These are phyloP conservation scores for Beverwykella pulmonaria DNA, from an alignment of 495 filamentous ascomycete genomes.

Conservation along the genomic window DNA sequence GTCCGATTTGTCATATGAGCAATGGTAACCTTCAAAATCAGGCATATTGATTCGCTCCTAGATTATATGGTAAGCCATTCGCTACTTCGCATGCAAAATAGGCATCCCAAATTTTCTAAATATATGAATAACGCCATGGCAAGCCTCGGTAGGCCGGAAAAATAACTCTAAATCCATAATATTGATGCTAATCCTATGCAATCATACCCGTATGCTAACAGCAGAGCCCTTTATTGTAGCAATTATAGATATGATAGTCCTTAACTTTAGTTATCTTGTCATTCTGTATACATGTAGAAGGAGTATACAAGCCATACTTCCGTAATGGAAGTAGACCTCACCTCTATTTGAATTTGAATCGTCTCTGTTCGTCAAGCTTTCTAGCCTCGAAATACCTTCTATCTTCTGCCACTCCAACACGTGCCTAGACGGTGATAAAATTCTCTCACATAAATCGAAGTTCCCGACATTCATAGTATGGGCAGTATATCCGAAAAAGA, in stretches of 20 bases:
- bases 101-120: not conserved
- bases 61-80: not conserved
- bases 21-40: not conserved
- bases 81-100: not conserved
- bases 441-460: slow-evolving; percentile 37
- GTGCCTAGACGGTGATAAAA: slow-evolving; percentile 13
- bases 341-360: too few species aligned
- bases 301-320: too few species aligned
- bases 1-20: not conserved
- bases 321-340: too few species aligned
- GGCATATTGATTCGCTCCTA: not conserved
- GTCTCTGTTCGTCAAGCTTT: not conserved
- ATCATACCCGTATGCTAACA: too few species aligned
- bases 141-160: not conserved
- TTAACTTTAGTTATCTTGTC: too few species aligned
- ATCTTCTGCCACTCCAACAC: slow-evolving; percentile 20
- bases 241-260: too few species aligned
- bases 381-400: slow-evolving; percentile 7
- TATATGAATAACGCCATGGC: not conserved
- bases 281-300: too few species aligned
- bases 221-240: too few species aligned
- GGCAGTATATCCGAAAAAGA: slow-evolving; percentile 17
- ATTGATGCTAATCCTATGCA: too few species aligned
- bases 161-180: too few species aligned
- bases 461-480: slow-evolving; percentile 42